A percentile compares a stretch with the other conserved stretches of the same genome.
Conservation (phyloP, 2,329 filamentous ascomycete species). For the Aureobasidium uvarum region DNA sequence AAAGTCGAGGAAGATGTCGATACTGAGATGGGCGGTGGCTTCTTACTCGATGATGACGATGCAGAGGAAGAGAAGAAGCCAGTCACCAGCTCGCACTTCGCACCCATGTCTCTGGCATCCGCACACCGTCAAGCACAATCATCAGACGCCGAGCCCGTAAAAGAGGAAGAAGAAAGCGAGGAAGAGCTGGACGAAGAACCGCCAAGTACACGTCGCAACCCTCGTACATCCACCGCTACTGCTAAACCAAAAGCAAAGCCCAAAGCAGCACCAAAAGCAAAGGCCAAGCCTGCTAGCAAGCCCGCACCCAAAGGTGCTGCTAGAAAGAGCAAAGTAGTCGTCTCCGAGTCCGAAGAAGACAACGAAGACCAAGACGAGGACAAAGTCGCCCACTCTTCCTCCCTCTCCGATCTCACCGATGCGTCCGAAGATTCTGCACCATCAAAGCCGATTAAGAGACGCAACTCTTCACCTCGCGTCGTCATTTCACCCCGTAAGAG, state of each 20-base stretch:
- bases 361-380: slow-evolving; percentile 17
- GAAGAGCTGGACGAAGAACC: slow-evolving; percentile 24
- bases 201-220: neutral
- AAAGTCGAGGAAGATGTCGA: slow-evolving; percentile 16
- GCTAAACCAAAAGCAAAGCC: slow-evolving; percentile 11
- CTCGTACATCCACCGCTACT: neutral
- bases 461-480: slow-evolving; percentile 32
- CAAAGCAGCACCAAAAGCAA: slow-evolving; percentile 21
- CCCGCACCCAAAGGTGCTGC: slow-evolving; percentile 14
- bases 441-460: neutral
- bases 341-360: slow-evolving; percentile 14
- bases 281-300: slow-evolving; percentile 18
- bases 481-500: slow-evolving; percentile 32
- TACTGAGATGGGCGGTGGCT: slow-evolving; percentile 22
- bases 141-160: slow-evolving; percentile 18
- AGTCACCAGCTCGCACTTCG: slow-evolving; percentile 30
- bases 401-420: slow-evolving; percentile 12
- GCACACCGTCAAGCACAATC: slow-evolving; percentile 29
- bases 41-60: slow-evolving; percentile 33
- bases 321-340: neutral
- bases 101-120: slow-evolving; percentile 41
- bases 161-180: slow-evolving; percentile 25
- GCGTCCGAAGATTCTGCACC: slow-evolving; percentile 2
- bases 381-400: neutral
- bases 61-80: slow-evolving; percentile 32